These are phyloP conservation scores for Ascochyta fabae DNA, from an alignment of 2,329 filamentous ascomycete genomes.

Conservation along the genomic window DNA sequence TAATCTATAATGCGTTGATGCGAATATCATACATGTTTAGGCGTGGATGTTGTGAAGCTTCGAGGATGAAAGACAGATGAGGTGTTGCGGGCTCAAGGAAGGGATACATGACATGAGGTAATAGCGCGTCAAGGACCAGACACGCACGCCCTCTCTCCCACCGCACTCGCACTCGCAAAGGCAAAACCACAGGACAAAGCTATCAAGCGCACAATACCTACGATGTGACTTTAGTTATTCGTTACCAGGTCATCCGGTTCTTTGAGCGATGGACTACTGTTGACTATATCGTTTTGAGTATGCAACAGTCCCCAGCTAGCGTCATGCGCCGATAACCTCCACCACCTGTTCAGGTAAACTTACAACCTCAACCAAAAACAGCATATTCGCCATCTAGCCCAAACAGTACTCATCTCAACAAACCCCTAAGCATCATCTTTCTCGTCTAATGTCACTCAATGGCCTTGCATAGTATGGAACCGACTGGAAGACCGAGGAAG, in stretches of 20 bases:
- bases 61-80: background rate
- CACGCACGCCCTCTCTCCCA: background rate
- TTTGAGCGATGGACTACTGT: no score
- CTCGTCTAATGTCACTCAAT: no score
- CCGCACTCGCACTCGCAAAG: background rate
- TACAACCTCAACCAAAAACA: no score
- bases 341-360: no score
- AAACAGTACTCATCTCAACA: no score
- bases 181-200: background rate
- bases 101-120: background rate
- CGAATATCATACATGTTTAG: background rate
- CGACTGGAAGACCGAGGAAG: no score
- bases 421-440: no score
- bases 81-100: background rate
- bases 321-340: no score
- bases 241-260: background rate
- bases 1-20: constrained; percentile 18
- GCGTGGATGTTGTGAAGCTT: background rate
- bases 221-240: background rate
- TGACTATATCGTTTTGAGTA: no score
- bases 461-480: no score
- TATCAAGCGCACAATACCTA: background rate
- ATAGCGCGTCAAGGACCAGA: background rate
- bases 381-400: no score
- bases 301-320: no score